These are phyloP conservation scores for Neurospora sp. DNA, from an alignment of 495 filamentous ascomycete genomes.

Conservation along the genomic window DNA sequence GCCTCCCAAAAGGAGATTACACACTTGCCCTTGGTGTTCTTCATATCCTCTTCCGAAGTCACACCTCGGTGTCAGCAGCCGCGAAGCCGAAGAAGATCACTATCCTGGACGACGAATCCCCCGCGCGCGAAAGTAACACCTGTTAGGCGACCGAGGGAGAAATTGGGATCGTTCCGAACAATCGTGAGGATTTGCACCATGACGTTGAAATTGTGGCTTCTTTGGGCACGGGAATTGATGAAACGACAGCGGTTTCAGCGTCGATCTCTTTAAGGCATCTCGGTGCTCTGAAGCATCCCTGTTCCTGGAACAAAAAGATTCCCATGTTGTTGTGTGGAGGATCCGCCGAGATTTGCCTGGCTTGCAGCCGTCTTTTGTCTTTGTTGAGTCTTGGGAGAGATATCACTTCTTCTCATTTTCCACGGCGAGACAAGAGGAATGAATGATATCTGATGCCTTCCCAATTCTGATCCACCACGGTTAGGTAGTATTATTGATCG, in stretches of 20 bases:
- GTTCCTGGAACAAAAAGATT: not conserved
- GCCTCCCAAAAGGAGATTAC: not conserved
- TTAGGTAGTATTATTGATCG: not conserved
- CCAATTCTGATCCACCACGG: not conserved
- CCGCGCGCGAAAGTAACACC: not conserved
- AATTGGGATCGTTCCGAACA: not conserved
- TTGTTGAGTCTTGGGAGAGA: not conserved
- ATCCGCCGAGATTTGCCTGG: not conserved
- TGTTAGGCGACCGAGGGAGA: not conserved
- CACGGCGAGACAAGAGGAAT: not conserved
- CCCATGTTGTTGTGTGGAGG: not conserved
- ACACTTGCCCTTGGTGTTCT: not conserved
- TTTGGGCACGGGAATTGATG: slow-evolving; percentile 10
- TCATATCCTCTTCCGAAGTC: not conserved
- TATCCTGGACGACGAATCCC: not conserved
- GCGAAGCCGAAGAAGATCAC: not conserved
- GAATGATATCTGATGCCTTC: not conserved
- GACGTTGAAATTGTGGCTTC: not conserved
- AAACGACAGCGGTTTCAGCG: slow-evolving; percentile 20
- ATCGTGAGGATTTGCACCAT: not conserved
- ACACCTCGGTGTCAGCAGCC: not conserved
- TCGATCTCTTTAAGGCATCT: not conserved
- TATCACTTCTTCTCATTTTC: not conserved
- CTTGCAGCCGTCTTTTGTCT: not conserved
- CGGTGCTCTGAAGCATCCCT: not conserved